Percentiles rank a stretch among this genome's conserved stretches.
Evolutionary conservation across 2,329 filamentous ascomycete genomes (phyloP).

Genomic region (Cladophialophora bantiana): DNA sequence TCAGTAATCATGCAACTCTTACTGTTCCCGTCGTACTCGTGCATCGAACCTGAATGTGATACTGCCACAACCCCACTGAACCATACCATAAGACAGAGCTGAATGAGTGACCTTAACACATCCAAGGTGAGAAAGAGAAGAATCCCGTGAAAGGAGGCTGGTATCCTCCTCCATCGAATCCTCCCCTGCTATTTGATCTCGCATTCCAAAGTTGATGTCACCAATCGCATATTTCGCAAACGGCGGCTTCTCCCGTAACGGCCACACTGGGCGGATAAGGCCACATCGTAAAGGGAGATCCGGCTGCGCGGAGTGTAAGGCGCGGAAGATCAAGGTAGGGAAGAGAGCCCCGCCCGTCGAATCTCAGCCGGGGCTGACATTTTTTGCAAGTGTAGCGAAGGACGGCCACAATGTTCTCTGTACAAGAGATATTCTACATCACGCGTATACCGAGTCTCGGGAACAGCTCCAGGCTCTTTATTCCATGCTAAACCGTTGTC

Average conservation of each 20-base stretch:
- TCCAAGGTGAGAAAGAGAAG: neutral
- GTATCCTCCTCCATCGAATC: neutral
- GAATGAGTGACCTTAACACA: neutral
- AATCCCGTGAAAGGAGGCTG: neutral
- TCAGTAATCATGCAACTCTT: neutral
- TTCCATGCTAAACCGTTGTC: neutral
- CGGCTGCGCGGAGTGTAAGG: constrained; percentile 3
- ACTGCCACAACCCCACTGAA: neutral
- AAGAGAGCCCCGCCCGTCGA: neutral
- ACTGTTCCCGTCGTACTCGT: neutral
- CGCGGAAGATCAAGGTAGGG: constrained; percentile 11
- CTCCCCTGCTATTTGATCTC: neutral
- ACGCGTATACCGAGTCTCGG: neutral
- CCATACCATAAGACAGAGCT: neutral
- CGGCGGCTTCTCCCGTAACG: neutral
- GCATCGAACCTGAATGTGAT: neutral
- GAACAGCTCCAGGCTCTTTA: neutral
- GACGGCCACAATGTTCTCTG: neutral
- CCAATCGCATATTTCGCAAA: too few relatives aligned
- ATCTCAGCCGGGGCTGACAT: neutral
- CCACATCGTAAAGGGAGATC: constrained; percentile 8
- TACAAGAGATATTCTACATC: constrained; percentile 3
- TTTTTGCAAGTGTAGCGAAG: constrained; percentile 6
- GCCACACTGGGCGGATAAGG: neutral
- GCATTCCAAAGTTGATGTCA: neutral